Evolutionary conservation across 495 filamentous ascomycete genomes (phyloP).

Genomic region (Neurospora sp.): DNA sequence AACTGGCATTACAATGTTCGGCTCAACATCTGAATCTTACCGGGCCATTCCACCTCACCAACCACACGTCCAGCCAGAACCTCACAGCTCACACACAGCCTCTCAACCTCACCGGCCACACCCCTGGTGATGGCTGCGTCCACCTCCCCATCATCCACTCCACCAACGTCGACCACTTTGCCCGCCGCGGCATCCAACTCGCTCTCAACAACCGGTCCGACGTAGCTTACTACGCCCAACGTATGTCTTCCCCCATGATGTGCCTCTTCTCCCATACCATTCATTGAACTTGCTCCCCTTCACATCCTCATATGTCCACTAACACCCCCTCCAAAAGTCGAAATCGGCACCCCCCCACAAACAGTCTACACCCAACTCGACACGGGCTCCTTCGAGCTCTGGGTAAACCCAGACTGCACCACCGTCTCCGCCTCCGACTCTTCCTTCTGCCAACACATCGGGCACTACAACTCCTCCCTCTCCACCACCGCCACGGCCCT

Average conservation of each 20-base stretch:
- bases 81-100: not conserved
- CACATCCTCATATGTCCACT: not conserved
- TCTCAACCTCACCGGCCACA: not conserved
- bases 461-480: slow-evolving; percentile 26
- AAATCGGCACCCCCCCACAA: slow-evolving; percentile 39
- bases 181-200: slow-evolving; percentile 30
- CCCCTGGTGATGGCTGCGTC: slow-evolving; percentile 21
- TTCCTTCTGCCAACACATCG: slow-evolving; percentile 32
- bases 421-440: slow-evolving; percentile 25
- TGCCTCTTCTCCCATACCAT: not conserved
- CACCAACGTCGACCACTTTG: slow-evolving; percentile 30
- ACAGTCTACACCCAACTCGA: slow-evolving; percentile 38
- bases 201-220: slow-evolving; percentile 37
- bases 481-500: slow-evolving; percentile 27
- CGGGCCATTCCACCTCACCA: not conserved
- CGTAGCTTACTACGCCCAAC: slow-evolving; percentile 39
- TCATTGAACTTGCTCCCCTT: not conserved
- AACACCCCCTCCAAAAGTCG: slow-evolving; percentile 21
- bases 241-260: slow-evolving; percentile 12
- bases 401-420: slow-evolving; percentile 40
- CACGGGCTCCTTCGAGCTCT: slow-evolving; percentile 41
- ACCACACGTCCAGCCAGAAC: not conserved
- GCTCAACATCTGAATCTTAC: not conserved
- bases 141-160: slow-evolving; percentile 39
- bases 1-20: not conserved